These are phyloP conservation scores for Globisporangium cystogenes DNA, from an alignment of 352 stramenopile species.

Conservation along the genomic window DNA sequence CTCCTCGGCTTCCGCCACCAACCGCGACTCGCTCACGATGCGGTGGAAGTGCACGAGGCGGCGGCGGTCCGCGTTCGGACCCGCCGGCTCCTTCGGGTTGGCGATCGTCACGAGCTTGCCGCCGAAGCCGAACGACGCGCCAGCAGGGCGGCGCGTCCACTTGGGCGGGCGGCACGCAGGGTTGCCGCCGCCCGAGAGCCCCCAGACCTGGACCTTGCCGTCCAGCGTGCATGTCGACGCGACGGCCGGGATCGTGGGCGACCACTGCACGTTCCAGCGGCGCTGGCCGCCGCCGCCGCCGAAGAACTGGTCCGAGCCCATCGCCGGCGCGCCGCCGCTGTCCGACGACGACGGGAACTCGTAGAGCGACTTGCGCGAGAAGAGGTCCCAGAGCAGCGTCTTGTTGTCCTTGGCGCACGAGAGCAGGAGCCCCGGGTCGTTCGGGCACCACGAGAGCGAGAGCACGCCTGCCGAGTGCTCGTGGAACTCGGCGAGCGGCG, in stretches of 20 bases:
- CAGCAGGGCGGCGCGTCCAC: conserved; percentile 90
- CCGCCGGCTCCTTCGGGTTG: conserved; percentile 50
- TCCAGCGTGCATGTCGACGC: conserved; percentile 96
- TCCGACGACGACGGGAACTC: conserved; percentile 89
- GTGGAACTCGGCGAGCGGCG: conserved; percentile 93
- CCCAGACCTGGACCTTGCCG: conserved; percentile 95
- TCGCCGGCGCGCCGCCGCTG: conserved; percentile 36
- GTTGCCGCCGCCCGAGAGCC: conserved; percentile 70
- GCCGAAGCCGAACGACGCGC: conserved; percentile 96
- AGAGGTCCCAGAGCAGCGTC: conserved; percentile 98
- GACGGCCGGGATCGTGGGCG: conserved; percentile 92
- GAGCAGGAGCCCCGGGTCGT: conserved; percentile 91
- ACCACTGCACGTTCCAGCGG: conserved; percentile 96
- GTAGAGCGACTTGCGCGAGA: conserved; percentile 89
- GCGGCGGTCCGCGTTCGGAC: conserved; percentile 49
- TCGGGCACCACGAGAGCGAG: conserved; percentile 96
- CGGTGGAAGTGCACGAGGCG: conserved; percentile 79
- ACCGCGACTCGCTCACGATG: conserved; percentile 65
- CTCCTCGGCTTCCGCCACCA: conserved; percentile 84
- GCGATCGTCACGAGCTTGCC: conserved; percentile 91
- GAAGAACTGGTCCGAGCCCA: conserved; percentile 81
- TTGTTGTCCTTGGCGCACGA: conserved; percentile 97
- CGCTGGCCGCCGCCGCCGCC: conserved; percentile 67
- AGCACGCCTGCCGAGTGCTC: conserved; percentile 96
- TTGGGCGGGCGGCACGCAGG: conserved; percentile 88